These are phyloP conservation scores for Cucumis hystrix DNA, from an alignment of 306 rosid genomes.

Conservation along the genomic window DNA sequence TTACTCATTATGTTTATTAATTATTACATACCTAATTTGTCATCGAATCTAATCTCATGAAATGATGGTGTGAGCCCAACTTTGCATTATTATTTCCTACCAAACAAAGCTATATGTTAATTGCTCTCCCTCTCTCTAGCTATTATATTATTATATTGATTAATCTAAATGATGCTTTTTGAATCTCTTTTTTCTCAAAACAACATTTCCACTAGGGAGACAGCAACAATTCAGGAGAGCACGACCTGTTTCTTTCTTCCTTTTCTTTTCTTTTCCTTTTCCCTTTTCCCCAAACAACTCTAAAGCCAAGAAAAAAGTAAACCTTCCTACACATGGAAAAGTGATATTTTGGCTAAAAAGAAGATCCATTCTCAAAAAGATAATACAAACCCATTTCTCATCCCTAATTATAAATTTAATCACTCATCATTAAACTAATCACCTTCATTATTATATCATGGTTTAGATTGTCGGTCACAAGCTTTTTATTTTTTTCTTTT, in stretches of 20 bases:
- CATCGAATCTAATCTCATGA: background rate
- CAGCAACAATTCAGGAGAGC: constrained; percentile 1
- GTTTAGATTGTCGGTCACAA: background rate
- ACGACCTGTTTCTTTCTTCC: background rate
- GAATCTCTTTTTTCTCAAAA: background rate
- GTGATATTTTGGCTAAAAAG: background rate
- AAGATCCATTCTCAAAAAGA: background rate
- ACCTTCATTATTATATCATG: background rate
- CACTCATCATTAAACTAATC: background rate
- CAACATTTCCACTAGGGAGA: constrained; percentile 1
- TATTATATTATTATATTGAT: background rate
- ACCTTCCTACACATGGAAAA: background rate
- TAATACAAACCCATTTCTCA: background rate
- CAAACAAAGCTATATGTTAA: background rate
- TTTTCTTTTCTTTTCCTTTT: background rate
- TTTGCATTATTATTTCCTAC: background rate
- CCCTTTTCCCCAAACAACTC: background rate
- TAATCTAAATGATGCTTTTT: background rate
- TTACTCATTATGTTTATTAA: no score
- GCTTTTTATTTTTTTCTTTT: background rate
- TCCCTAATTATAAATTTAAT: background rate
- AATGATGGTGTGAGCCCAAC: background rate
- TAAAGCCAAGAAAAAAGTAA: background rate
- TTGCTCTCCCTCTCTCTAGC: background rate
- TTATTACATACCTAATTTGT: background rate